A percentile compares a stretch with the other conserved stretches of the same genome.
phyloP scores from a whole-genome alignment of 192 early-diverging fungal genomes.

The Mortierella antarctica region DNA sequence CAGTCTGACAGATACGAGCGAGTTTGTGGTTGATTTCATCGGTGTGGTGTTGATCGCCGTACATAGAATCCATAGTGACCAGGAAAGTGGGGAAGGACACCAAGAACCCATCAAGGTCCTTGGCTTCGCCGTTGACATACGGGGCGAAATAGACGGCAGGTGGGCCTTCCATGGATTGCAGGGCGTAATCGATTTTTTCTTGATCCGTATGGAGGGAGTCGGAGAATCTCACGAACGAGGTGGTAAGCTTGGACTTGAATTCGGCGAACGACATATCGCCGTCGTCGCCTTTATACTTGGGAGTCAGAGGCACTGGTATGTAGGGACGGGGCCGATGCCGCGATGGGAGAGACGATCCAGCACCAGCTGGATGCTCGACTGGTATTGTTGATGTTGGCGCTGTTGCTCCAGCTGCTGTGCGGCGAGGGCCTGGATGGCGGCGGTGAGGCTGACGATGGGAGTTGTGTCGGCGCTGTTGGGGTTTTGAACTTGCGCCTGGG shows the following conservation, averaged over 20 bases:
- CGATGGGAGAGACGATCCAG: too few species aligned
- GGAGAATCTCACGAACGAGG: background rate
- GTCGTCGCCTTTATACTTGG: slow-evolving; percentile 8
- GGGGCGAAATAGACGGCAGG: background rate
- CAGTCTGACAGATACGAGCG: background rate
- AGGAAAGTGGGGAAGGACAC: background rate
- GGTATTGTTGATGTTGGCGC: background rate
- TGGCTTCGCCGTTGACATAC: background rate
- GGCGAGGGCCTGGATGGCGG: background rate
- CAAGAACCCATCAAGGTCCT: slow-evolving; percentile 1
- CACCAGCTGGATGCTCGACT: background rate
- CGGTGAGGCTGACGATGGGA: too few species aligned
- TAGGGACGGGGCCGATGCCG: background rate
- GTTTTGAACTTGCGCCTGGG: too few species aligned
- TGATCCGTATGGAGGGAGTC: background rate
- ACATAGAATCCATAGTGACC: too few species aligned
- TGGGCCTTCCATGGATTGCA: background rate
- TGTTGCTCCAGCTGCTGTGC: background rate
- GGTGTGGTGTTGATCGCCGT: background rate
- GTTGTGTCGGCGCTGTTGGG: background rate
- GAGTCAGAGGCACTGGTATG: background rate
- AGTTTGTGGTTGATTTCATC: background rate
- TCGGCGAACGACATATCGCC: slow-evolving; percentile 2
- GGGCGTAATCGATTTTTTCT: slow-evolving; percentile 4
- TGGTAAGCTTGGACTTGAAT: slow-evolving; percentile 8